Base-by-base conservation (phyloP, 2,329 filamentous ascomycete species). In the Penicillium freii region DNA sequence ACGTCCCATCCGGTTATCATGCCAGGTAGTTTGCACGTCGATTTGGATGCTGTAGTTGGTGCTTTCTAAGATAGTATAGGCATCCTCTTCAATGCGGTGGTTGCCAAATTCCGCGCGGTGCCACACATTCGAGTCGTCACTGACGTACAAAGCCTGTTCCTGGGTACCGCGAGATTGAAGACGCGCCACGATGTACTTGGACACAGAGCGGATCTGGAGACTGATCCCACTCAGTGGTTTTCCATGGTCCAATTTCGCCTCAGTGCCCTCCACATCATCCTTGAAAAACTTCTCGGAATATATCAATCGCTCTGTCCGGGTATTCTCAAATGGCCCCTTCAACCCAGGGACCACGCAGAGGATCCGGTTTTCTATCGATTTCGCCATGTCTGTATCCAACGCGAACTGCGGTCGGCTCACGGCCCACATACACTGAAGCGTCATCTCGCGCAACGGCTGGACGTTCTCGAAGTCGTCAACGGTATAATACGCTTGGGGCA, bases 41-140 rank as follows among this genome's bases (percentile, higher is more conserved):
- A 99, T 87, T 76, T 97, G 93, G 66, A 99, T 92, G 78, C 93
- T 97, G 79, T 99, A 97, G 71, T 96, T 93, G 42, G 94, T 97
- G 69, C 92, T 94, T 76, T 97, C 93, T 40, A 99, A 82, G 47
- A 99, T 84, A 0, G 94, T 99, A 74, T 97, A 99, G 3, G 90
- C 91, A 66, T 86, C 82, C 71, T 93, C 85, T 71, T 96, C 89
- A 60, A 91, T 83, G 67, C 92, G 90, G 73, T 96, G 92, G 60
- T 90, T 87, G 44, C 86, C 88, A 74, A 99, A 97, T 70, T 96
- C 85, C 58, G 93, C 93, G 52, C 92, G 87, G 73, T 97, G 92
- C 94, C 94, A 99, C 54, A 83, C 87, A 51, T 86, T 80, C 13
- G 90, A 87, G 72, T 99, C 91, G 65, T 90, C 86, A 10, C 91